phyloP scores from a whole-genome alignment of 306 rosid species.

The Prunus davidiana region DNA sequence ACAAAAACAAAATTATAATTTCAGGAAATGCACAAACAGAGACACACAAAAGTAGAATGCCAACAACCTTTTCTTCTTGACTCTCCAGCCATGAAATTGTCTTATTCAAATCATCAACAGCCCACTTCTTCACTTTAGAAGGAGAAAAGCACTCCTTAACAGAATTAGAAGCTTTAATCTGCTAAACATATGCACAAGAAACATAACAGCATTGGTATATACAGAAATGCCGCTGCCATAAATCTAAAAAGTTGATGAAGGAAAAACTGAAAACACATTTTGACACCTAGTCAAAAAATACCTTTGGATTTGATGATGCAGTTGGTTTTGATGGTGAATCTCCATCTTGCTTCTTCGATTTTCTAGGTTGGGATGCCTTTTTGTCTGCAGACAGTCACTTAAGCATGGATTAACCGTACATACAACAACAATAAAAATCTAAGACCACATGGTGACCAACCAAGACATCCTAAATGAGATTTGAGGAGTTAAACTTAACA shows the following conservation, averaged over 20 bases:
- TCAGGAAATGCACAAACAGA: neutral
- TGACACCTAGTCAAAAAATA: slow-evolving; percentile 12
- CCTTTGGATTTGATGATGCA: slow-evolving; percentile 43
- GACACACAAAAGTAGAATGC: neutral
- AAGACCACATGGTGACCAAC: neutral
- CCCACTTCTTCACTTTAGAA: slow-evolving; percentile 77
- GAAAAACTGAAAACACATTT: neutral
- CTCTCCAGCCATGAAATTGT: slow-evolving; percentile 85
- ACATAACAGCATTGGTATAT: slow-evolving; percentile 2
- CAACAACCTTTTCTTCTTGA: slow-evolving; percentile 88
- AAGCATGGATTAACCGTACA: slow-evolving; percentile 6
- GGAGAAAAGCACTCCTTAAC: slow-evolving; percentile 48
- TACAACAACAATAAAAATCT: neutral
- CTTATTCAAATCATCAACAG: slow-evolving; percentile 57
- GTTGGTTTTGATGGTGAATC: slow-evolving; percentile 41
- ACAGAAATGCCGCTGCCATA: neutral
- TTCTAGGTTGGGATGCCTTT: slow-evolving; percentile 33
- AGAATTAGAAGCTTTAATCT: slow-evolving; percentile 38
- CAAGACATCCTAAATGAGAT: neutral
- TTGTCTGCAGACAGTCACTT: slow-evolving; percentile 38
- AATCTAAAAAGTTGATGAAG: neutral
- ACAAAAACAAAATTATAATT: neutral
- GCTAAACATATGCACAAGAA: slow-evolving; percentile 28
- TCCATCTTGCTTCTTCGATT: slow-evolving; percentile 41
- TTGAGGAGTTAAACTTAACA: neutral